Percentiles rank a stretch among this genome's conserved stretches.
Conservation (phyloP, 2,329 filamentous ascomycete species). For the Phaeoacremonium minimum region DNA sequence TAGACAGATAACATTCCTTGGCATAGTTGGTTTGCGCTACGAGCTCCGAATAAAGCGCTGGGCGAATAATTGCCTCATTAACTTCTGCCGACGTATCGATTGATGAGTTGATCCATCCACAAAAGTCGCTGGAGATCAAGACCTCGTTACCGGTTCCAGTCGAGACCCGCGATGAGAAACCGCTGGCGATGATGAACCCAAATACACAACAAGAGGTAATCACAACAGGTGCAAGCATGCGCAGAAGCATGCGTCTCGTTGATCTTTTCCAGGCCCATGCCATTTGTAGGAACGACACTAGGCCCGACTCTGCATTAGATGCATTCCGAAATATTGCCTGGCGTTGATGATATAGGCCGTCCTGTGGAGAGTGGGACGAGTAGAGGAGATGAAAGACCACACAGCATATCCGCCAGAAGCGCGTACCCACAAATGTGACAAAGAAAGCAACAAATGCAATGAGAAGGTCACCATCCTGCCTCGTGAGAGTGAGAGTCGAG, state of each 20-base stretch:
- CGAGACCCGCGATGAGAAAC: conserved; percentile 1
- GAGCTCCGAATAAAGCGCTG: too few species aligned
- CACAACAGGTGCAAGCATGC: neutral
- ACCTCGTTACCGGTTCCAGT: neutral
- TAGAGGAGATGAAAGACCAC: conserved; percentile 13
- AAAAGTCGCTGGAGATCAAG: conserved; percentile 9
- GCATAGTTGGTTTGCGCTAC: too few species aligned
- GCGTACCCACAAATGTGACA: conserved; percentile 14
- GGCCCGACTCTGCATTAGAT: conserved; percentile 3
- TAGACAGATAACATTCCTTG: conserved; percentile 13
- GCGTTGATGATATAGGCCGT: conserved; percentile 19
- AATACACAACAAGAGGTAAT: neutral
- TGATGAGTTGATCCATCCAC: too few species aligned
- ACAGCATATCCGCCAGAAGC: conserved; percentile 15
- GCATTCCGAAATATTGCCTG: conserved; percentile 17
- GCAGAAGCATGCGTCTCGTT: neutral
- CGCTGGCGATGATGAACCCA: conserved; percentile 3
- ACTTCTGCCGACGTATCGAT: too few species aligned
- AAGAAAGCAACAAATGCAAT: conserved; percentile 28
- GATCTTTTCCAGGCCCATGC: conserved; percentile 1
- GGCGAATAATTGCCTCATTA: too few species aligned
- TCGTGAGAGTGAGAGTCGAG: conserved; percentile 22
- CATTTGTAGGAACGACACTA: neutral
- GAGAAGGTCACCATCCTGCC: conserved; percentile 21
- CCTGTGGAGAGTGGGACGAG: conserved; percentile 11